These are phyloP conservation scores for Euphorbia schlechtendalii DNA, from an alignment of 441 rosid genomes.

Conservation along the genomic window DNA sequence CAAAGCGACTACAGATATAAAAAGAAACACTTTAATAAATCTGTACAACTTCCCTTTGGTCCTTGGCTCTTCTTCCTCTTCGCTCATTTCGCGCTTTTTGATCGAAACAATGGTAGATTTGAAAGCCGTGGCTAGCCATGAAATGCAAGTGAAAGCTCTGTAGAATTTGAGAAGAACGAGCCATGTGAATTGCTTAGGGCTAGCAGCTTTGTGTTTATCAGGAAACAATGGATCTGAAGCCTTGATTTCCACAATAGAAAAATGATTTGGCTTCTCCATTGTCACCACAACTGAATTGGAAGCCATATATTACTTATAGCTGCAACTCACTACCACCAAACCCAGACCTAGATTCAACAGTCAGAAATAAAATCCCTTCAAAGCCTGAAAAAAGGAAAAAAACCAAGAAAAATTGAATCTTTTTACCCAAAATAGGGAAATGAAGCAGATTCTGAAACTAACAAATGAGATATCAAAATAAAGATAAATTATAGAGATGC, in stretches of 20 bases:
- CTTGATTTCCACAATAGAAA: constrained; percentile 45
- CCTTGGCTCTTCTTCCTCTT: constrained; percentile 45
- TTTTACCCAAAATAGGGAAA: not conserved
- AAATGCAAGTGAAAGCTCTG: constrained; percentile 47
- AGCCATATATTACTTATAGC: constrained; percentile 37
- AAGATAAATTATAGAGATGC: constrained; percentile 6
- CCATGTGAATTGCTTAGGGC: constrained; percentile 68
- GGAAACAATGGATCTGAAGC: constrained; percentile 44
- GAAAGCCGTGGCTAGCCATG: constrained; percentile 47
- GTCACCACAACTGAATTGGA: constrained; percentile 59
- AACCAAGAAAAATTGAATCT: not conserved
- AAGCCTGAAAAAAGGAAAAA: constrained; percentile 14
- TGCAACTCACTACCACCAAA: not conserved
- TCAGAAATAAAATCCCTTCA: constrained; percentile 20
- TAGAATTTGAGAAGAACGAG: constrained; percentile 59
- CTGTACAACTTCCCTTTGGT: constrained; percentile 64
- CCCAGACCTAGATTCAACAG: constrained; percentile 26
- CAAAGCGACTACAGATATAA: constrained; percentile 52
- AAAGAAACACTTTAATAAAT: constrained; percentile 60
- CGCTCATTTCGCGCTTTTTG: constrained; percentile 48
- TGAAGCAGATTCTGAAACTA: not conserved
- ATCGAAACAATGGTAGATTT: constrained; percentile 36
- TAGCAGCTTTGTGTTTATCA: constrained; percentile 50
- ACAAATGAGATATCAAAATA: constrained; percentile 17
- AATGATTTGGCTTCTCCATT: constrained; percentile 53